These are phyloP conservation scores for Lepiota venenata DNA, from an alignment of 768 basidiomycete species.

Conservation along the genomic window DNA sequence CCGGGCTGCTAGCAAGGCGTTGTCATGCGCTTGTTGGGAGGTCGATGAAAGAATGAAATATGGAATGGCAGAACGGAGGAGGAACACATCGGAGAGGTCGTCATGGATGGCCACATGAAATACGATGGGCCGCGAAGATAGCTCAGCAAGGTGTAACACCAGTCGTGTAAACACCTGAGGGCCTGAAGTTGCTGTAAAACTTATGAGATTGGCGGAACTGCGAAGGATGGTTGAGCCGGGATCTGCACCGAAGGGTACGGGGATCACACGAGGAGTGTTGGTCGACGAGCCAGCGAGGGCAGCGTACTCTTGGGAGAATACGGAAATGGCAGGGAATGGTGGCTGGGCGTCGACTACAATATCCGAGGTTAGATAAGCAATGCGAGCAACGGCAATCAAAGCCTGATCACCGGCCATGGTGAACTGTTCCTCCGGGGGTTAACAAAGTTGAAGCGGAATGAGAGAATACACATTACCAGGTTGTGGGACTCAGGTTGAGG, in stretches of 20 bases:
- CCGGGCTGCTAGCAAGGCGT: conserved; percentile 82
- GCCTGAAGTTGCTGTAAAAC: conserved; percentile 53
- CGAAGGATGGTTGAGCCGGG: conserved; percentile 54
- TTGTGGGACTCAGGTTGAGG: conserved; percentile 11
- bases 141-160: conserved; percentile 62
- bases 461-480: conserved; percentile 9
- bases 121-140: conserved; percentile 64
- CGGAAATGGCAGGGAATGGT: conserved; percentile 33
- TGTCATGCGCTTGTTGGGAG: conserved; percentile 82
- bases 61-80: conserved; percentile 75
- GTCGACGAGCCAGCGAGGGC: conserved; percentile 30
- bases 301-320: conserved; percentile 39
- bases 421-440: conserved; percentile 2
- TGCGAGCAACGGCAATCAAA: conserved; percentile 51
- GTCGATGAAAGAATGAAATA: conserved; percentile 79
- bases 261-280: conserved; percentile 40
- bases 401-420: conserved; percentile 24
- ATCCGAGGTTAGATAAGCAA: conserved; percentile 72
- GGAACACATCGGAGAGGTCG: conserved; percentile 72
- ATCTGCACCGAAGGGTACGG: conserved; percentile 64
- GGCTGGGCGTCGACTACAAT: conserved; percentile 57
- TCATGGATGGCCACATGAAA: conserved; percentile 64
- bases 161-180: conserved; percentile 55
- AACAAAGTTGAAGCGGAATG: conserved; percentile 5
- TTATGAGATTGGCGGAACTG: conserved; percentile 44